Evolutionary conservation across 208 protist genomes (phyloP), one percentile per base, ranked within the genome.

Genomic region (Trypanosoma congolense): DNA sequence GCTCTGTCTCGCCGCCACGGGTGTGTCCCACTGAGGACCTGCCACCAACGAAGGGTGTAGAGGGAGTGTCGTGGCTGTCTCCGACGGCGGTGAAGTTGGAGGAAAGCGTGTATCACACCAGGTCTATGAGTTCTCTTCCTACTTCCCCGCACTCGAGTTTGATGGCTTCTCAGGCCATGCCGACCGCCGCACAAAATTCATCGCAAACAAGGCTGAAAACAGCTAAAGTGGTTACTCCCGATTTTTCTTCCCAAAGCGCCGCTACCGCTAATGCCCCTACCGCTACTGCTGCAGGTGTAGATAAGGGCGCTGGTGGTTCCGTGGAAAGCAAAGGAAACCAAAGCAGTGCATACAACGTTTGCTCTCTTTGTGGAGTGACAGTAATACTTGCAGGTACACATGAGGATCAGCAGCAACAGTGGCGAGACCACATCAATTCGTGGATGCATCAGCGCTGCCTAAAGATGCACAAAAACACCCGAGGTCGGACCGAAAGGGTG

Each of bases 21-120:
- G 19, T 69, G 2, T 55, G 62, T 24, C 62, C 62, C 4, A 69
- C 54, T 16, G 52, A 47, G 38, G 62, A 61, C 38, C 54, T 69
- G 8, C 62, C 55, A 30, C 54, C 54, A 14, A 52, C 62, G 25
- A 40, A 35, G 41, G 35, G n/a, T 30, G 28, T 48, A 4, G 36
- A 4, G 9, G 30, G 38, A 8, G 62, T 52, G 0, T 38, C 16
- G 21, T 48, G 42, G 14, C 43, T 43, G 38, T 24, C 19, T 22
- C 62, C 62, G 3, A 52, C 41, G 12, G 47, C 31, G 4, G 41
- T 69, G 49, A 54, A 51, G 19, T n/a, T 5, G 12, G 48, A 52
- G 9, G 48, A 69, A n/a, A 46, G 43, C 19, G 31, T 61, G 14
- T 48, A 19, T 30, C 53, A 61, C 28, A 29, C 24, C 22, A 8